Evolutionary conservation across 2,329 filamentous ascomycete genomes (phyloP), one percentile per base, ranked within the genome.

Genomic region (Rosellinia necatrix): DNA sequence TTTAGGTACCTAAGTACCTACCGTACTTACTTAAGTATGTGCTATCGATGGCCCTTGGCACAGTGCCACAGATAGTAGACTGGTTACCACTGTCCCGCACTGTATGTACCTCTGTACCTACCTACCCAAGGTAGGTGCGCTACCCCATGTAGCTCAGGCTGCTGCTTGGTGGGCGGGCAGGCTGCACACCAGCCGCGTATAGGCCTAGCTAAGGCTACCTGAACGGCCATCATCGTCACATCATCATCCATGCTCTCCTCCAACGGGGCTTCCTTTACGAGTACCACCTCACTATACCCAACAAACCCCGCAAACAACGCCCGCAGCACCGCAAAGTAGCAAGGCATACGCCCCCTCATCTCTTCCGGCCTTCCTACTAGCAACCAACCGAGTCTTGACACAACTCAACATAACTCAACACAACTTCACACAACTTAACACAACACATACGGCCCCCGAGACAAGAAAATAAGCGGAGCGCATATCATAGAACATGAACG

Each of bases 401-500:
- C n/a, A n/a, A n/a, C n/a, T n/a, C n/a, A n/a, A n/a, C n/a, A n/a
- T n/a, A n/a, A n/a, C n/a, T n/a, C n/a, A n/a, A n/a, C n/a, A n/a
- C n/a, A n/a, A n/a, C 21, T 1, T 35, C 43, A 56, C 41, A 38
- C 10, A 15, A 32, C 17, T 24, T 12, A 42, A 5, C 25, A 42
- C 22, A 43, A 17, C 15, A 38, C 35, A 42, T 24, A 15, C 29
- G 15, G 27, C 10, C n/a, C 21, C 22, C 37, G 49, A 53, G n/a
- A 19, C 13, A n/a, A n/a, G n/a, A n/a, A n/a, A n/a, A n/a, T n/a
- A n/a, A n/a, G n/a, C n/a, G n/a, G n/a, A n/a, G n/a, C n/a, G n/a
- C n/a, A n/a, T n/a, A 38, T 24, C 29, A 43, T 57, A 71, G n/a
- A n/a, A 60, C 66, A 96, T 96, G 91, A 92, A 90, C 75, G 82